phyloP scores from a whole-genome alignment of 2,329 filamentous ascomycete species.

The Triangularia verruculosa region DNA sequence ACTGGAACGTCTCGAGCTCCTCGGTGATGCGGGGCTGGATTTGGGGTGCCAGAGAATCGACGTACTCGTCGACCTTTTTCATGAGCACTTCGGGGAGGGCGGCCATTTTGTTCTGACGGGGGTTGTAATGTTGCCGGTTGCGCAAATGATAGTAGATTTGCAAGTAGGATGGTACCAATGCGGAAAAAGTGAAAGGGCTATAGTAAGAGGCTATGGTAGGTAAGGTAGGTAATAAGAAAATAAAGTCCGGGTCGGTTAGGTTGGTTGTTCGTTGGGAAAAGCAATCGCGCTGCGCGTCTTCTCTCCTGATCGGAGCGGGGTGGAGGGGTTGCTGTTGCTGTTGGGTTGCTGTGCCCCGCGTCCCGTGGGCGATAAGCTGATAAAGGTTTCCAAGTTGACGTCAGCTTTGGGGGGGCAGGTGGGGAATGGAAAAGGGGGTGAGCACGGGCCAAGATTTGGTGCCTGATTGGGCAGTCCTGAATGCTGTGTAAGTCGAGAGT shows the following conservation, averaged over 20 bases:
- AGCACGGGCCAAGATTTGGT: background rate
- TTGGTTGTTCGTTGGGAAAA: background rate
- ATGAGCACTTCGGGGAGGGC: conserved; percentile 43
- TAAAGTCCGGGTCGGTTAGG: background rate
- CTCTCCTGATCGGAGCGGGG: background rate
- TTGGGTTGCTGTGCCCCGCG: background rate
- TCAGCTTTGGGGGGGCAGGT: background rate
- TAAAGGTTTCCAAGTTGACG: background rate
- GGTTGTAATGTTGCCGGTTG: no score
- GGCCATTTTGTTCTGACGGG: conserved; percentile 6
- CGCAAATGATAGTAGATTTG: no score
- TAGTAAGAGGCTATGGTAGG: background rate
- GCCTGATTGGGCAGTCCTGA: background rate
- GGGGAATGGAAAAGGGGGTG: background rate
- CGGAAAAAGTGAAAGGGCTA: background rate
- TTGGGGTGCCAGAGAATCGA: conserved; percentile 46
- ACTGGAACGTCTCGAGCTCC: conserved; percentile 44
- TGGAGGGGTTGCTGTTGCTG: background rate
- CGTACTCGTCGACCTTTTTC: conserved; percentile 45
- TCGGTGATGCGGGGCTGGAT: conserved; percentile 45
- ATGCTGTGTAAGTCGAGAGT: background rate
- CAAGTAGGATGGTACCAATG: no score
- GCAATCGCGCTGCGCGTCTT: background rate
- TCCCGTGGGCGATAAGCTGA: background rate
- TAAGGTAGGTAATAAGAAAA: background rate